A percentile compares a stretch with the other conserved stretches of the same genome.
Evolutionary conservation across 169 alveolate species (phyloP).

Genomic region (Plasmodium gonderi): DNA sequence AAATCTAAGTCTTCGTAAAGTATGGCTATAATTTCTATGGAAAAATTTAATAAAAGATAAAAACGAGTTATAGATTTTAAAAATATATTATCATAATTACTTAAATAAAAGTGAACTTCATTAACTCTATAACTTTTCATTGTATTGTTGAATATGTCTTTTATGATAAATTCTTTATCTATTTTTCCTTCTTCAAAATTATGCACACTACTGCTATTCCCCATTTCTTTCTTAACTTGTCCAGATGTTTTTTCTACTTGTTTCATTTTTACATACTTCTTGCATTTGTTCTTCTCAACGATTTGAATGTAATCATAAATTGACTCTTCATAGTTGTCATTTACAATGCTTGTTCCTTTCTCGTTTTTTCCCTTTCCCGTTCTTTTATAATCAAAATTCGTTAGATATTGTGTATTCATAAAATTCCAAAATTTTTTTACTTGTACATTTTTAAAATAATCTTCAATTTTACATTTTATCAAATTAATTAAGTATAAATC

Average conservation of each 20-base stretch:
- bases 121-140: conserved; percentile 18
- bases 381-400: conserved; percentile 37
- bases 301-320: conserved; percentile 68
- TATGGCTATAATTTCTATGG: conserved; percentile 31
- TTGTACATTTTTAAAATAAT: conserved; percentile 57
- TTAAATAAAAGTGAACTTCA: conserved; percentile 43
- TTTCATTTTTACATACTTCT: conserved; percentile 12
- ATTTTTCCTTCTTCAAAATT: background rate
- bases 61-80: conserved; percentile 44
- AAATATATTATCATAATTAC: conserved; percentile 53
- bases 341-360: background rate
- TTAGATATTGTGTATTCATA: conserved; percentile 21
- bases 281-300: conserved; percentile 6
- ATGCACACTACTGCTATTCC: background rate
- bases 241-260: conserved; percentile 11
- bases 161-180: conserved; percentile 34
- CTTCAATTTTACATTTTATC: conserved; percentile 53
- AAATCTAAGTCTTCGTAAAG: conserved; percentile 42
- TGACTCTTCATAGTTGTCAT: conserved; percentile 5
- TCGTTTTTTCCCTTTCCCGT: background rate
- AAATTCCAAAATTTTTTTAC: conserved; percentile 62
- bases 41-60: conserved; percentile 47
- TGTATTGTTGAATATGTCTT: conserved; percentile 44
- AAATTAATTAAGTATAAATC: conserved; percentile 54
- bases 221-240: background rate